These are phyloP conservation scores for Phlyctochytrium arcticum DNA, from an alignment of 192 early-diverging fungal species.

Conservation along the genomic window DNA sequence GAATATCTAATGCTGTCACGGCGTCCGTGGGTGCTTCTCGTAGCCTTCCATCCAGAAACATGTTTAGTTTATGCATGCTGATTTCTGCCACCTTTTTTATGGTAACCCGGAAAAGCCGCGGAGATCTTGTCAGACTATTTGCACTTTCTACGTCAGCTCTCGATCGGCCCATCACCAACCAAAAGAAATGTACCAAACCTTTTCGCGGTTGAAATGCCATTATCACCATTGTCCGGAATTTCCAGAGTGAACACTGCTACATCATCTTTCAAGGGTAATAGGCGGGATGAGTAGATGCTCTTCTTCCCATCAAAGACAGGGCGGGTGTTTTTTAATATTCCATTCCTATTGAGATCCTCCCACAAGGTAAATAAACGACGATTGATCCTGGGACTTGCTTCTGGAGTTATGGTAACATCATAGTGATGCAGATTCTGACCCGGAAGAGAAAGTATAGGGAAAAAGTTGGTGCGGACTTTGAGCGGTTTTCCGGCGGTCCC, in stretches of 20 bases:
- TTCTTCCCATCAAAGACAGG: constrained; percentile 83
- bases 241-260: constrained; percentile 55
- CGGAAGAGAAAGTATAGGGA: constrained; percentile 66
- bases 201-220: constrained; percentile 5
- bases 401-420: constrained; percentile 72
- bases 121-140: constrained; percentile 14
- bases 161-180: too few relatives aligned
- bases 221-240: constrained; percentile 46
- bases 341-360: constrained; percentile 42
- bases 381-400: constrained; percentile 72
- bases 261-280: constrained; percentile 54
- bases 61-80: constrained; percentile 48
- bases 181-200: too few relatives aligned
- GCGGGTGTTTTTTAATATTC: constrained; percentile 54
- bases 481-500: constrained; percentile 36
- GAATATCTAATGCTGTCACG: constrained; percentile 64
- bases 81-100: constrained; percentile 66
- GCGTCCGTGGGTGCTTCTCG: constrained; percentile 51
- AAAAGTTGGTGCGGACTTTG: constrained; percentile 68
- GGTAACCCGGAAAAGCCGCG: constrained; percentile 60
- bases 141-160: neutral
- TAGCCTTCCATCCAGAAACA: constrained; percentile 41
- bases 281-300: constrained; percentile 63
- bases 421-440: constrained; percentile 77
- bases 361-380: constrained; percentile 63